Evolutionary conservation across 176 grass and related monocot species (phyloP).

Genomic region (Rhynchospora pubera): DNA sequence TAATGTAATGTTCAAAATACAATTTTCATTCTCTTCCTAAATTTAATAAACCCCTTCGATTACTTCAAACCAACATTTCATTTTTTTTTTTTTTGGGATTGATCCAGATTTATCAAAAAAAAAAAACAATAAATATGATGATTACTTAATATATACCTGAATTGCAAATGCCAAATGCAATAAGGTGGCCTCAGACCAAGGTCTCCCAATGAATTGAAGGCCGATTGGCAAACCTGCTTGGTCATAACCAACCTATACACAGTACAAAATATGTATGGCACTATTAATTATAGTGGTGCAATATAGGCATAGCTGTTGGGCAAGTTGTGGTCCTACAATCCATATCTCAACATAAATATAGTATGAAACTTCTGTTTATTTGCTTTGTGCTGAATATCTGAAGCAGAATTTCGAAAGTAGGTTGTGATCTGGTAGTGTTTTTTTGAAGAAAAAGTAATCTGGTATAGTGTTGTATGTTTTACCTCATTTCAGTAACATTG

Average conservation of each 20-base stretch:
- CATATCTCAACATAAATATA: background rate
- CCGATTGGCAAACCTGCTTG: conserved; percentile 62
- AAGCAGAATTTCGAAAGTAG: background rate
- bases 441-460: no score
- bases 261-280: background rate
- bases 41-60: no score
- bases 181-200: conserved; percentile 85
- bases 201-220: conserved; percentile 73
- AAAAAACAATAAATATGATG: background rate
- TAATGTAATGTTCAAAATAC: no score
- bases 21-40: no score
- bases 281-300: background rate
- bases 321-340: background rate
- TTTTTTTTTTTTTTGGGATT: background rate
- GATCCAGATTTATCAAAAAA: background rate
- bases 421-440: background rate
- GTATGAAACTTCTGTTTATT: background rate
- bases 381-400: background rate
- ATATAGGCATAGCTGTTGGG: background rate
- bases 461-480: background rate
- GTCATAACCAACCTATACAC: conserved; percentile 56
- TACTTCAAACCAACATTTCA: background rate
- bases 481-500: background rate
- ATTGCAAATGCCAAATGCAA: conserved; percentile 72
- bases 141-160: conserved; percentile 37